Evolutionary conservation across 805 yeast species (phyloP).

Genomic region (Kuraishia floccosa): DNA sequence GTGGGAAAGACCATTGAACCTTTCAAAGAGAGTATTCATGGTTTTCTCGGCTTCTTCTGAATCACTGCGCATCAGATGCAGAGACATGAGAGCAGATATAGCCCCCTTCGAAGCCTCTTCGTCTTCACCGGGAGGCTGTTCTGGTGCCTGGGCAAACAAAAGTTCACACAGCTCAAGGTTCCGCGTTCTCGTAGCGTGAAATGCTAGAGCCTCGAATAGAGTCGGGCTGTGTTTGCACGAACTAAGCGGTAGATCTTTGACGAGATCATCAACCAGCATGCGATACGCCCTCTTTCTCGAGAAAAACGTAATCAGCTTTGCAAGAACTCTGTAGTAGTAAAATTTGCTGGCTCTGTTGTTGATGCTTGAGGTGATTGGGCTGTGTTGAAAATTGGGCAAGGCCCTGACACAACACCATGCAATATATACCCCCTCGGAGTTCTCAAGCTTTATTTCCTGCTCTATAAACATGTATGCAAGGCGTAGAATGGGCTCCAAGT

Average conservation of each 20-base stretch:
- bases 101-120: conserved; percentile 15
- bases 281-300: conserved; percentile 18
- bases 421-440: conserved; percentile 13
- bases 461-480: conserved; percentile 13
- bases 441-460: conserved; percentile 11
- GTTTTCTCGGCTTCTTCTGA: conserved; percentile 17
- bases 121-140: conserved; percentile 2
- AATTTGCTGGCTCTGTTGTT: conserved; percentile 17
- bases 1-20: conserved; percentile 12
- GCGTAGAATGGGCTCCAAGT: neutral
- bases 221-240: conserved; percentile 19
- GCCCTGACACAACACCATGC: conserved; percentile 17
- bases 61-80: conserved; percentile 14
- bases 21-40: conserved; percentile 12
- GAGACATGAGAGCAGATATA: conserved; percentile 15
- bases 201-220: conserved; percentile 18
- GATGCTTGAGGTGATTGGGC: conserved; percentile 10
- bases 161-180: conserved; percentile 14
- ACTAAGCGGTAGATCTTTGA: conserved; percentile 18
- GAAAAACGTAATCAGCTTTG: conserved; percentile 14
- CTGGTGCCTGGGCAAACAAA: conserved; percentile 5
- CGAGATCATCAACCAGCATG: conserved; percentile 11
- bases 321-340: conserved; percentile 12
- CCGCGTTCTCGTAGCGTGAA: conserved; percentile 15
- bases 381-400: conserved; percentile 16